Conservation (phyloP, 208 protist genomes). For the Trypanosoma scelopori region DNA sequence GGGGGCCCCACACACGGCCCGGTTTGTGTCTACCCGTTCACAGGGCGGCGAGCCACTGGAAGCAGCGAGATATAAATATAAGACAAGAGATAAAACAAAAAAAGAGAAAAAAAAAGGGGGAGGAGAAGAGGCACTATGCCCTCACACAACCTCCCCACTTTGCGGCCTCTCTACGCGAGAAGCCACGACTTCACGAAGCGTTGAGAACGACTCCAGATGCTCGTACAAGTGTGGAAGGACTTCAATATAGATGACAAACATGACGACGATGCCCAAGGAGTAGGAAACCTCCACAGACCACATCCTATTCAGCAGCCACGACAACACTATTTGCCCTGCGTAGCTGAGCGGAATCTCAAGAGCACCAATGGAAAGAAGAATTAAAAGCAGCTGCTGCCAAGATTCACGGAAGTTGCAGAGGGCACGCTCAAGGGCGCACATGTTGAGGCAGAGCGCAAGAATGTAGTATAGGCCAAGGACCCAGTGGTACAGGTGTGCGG, state of each 20-base stretch:
- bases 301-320: conserved; percentile 15
- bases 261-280: conserved; percentile 22
- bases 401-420: conserved; percentile 13
- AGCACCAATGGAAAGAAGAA: conserved; percentile 17
- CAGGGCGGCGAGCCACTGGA: too few relatives aligned
- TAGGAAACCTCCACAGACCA: conserved; percentile 28
- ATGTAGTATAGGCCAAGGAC: conserved; percentile 27
- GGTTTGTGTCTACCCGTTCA: too few relatives aligned
- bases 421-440: conserved; percentile 20
- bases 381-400: conserved; percentile 28
- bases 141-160: conserved; percentile 8
- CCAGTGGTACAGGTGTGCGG: conserved; percentile 28
- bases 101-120: conserved; percentile 3
- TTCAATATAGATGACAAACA: conserved; percentile 16
- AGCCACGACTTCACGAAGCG: conserved; percentile 20
- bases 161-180: conserved; percentile 12
- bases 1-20: too few relatives aligned
- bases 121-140: neutral
- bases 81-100: neutral
- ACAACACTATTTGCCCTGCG: conserved; percentile 22
- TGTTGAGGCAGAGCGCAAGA: conserved; percentile 18
- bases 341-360: conserved; percentile 29
- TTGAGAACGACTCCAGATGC: conserved; percentile 19
- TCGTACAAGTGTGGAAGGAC: conserved; percentile 24
- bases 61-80: too few relatives aligned